Evolutionary conservation across 306 rosid genomes (phyloP), one percentile per base, ranked within the genome.

Genomic region (Glycine tomentella): DNA sequence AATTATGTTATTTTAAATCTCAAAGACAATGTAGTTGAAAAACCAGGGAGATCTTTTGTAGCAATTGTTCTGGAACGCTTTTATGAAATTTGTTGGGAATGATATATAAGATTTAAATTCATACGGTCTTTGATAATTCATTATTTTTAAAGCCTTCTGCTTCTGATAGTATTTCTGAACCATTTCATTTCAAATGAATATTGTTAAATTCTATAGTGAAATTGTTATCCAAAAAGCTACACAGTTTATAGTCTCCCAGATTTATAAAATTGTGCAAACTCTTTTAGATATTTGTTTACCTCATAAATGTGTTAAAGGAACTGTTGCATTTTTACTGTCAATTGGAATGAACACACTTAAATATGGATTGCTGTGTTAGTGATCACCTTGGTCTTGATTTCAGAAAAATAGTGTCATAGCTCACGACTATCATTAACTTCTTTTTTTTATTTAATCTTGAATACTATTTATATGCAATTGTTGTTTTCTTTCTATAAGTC

Each of bases 401-500:
- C 56, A 6, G 66, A 9, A 58, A 25, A 36, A 64, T 36, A 62
- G 3, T 5, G 8, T 58, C 38, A 58, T 25, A 16, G 7, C 31
- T 20, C 63, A 55, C 50, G 4, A 17, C 59, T 50, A 63, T 65
- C 51, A 33, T 52, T 53, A 12, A 8, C 53, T 55, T 74, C 44
- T 36, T 34, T 13, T 10, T 38, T 33, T 31, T 38, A 66, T 15
- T n/a, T n/a, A n/a, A n/a, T n/a, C n/a, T n/a, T n/a, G 42, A 69
- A 10, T 58, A 36, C 48, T 11, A 44, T 42, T 53, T 64, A 9
- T 46, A 48, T 78, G 34, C 61, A 61, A 84, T 36, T 70, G 45
- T 20, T 74, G 16, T 69, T 73, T 79, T 16, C 38, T 34, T 79
- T 25, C 52, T 58, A 33, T 85, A 94, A 97, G 97, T 94, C 58